These are phyloP conservation scores for Vinca minor DNA, from an alignment of 257 asterid species.

Conservation along the genomic window DNA sequence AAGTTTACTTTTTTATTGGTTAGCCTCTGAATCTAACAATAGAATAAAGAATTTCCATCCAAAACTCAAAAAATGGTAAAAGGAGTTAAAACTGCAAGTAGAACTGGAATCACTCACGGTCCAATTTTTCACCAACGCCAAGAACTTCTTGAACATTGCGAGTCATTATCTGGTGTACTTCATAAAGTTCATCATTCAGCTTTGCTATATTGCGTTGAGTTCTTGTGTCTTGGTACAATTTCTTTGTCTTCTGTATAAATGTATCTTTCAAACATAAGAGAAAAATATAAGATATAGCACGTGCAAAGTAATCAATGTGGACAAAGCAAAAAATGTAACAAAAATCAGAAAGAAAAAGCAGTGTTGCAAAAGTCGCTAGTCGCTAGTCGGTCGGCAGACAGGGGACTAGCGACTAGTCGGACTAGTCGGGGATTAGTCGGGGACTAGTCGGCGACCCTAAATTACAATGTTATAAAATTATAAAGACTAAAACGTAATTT, in stretches of 20 bases:
- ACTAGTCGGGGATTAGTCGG: too few relatives aligned
- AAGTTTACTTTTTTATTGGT: background rate
- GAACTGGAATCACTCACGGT: slow-evolving; percentile 49
- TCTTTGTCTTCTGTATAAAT: slow-evolving; percentile 86
- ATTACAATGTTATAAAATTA: too few relatives aligned
- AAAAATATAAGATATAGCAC: slow-evolving; percentile 5
- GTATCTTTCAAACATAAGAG: slow-evolving; percentile 42
- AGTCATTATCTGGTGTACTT: slow-evolving; percentile 98
- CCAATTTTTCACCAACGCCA: slow-evolving; percentile 97
- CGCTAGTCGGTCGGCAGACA: too few relatives aligned
- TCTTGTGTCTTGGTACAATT: slow-evolving; percentile 90
- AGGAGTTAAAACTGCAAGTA: slow-evolving; percentile 9
- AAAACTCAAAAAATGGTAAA: background rate
- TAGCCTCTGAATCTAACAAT: background rate
- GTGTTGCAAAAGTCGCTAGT: too few relatives aligned
- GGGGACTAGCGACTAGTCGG: too few relatives aligned
- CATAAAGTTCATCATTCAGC: slow-evolving; percentile 97
- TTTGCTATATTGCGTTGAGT: slow-evolving; percentile 79
- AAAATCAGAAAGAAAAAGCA: slow-evolving; percentile 12
- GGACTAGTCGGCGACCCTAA: too few relatives aligned
- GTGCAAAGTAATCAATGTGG: slow-evolving; percentile 2
- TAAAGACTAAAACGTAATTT: too few relatives aligned
- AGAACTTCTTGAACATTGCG: slow-evolving; percentile 99
- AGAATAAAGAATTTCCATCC: background rate
- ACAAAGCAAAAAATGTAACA: background rate